These are phyloP conservation scores for Cordyceps tenuipes DNA, from an alignment of 2,329 filamentous ascomycete species.

Conservation along the genomic window DNA sequence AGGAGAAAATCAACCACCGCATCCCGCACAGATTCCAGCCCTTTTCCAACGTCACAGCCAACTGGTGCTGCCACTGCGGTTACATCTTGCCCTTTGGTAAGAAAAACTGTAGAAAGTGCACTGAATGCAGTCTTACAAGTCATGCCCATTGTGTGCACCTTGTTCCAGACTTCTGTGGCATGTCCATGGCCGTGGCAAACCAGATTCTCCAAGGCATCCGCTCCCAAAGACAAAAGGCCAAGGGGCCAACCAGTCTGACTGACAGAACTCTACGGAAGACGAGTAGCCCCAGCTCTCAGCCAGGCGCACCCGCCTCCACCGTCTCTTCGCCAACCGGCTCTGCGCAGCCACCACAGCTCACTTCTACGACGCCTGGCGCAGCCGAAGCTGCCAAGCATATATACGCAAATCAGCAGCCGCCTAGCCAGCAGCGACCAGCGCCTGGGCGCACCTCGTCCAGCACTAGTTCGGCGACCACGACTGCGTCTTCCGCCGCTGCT, in stretches of 20 bases:
- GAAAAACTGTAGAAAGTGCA: conserved; percentile 87
- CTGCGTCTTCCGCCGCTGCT: conserved; percentile 24
- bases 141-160: conserved; percentile 89
- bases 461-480: conserved; percentile 20
- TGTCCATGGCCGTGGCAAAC: conserved; percentile 97
- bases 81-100: conserved; percentile 92
- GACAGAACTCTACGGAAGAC: conserved; percentile 57
- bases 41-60: conserved; percentile 96
- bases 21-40: conserved; percentile 95
- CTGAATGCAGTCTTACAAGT: conserved; percentile 85
- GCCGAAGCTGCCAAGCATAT: conserved; percentile 57
- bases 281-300: conserved; percentile 37
- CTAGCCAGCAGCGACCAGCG: conserved; percentile 29
- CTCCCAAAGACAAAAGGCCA: conserved; percentile 59
- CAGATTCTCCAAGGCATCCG: conserved; percentile 84
- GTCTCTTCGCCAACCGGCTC: conserved; percentile 17
- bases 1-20: conserved; percentile 98
- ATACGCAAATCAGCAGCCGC: conserved; percentile 42
- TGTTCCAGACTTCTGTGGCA: conserved; percentile 96
- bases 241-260: conserved; percentile 46
- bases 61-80: conserved; percentile 99
- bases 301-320: conserved; percentile 22
- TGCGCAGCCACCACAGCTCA: conserved; percentile 13
- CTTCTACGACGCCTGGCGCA: conserved; percentile 36
- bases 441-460: conserved; percentile 47